Conservation (phyloP, 176 grass and related monocot species). For the Secale cereale region DNA sequence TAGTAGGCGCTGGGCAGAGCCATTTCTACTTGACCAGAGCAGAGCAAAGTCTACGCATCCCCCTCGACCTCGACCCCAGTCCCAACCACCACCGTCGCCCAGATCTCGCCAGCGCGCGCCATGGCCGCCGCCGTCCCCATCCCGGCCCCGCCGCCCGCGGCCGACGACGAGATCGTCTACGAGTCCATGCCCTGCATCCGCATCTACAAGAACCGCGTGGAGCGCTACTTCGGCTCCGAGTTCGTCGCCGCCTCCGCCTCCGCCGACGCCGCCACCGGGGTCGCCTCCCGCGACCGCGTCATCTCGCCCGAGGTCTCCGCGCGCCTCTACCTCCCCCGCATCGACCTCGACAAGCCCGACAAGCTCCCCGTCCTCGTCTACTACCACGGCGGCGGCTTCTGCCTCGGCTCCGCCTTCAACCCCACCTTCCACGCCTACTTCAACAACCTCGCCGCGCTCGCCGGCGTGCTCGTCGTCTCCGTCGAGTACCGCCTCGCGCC, state of each 20-base stretch:
- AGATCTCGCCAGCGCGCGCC: constrained; percentile 23
- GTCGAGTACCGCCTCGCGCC: constrained; percentile 72
- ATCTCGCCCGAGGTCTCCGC: constrained; percentile 50
- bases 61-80: background rate
- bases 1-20: background rate
- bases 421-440: constrained; percentile 55
- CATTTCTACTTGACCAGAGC: background rate
- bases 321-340: constrained; percentile 54
- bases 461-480: constrained; percentile 47
- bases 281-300: constrained; percentile 47
- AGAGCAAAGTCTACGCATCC: background rate
- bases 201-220: constrained; percentile 50
- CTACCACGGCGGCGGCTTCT: constrained; percentile 70
- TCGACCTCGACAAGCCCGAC: background rate
- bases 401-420: constrained; percentile 68
- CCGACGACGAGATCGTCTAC: constrained; percentile 55
- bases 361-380: constrained; percentile 58
- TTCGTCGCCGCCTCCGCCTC: constrained; percentile 43
- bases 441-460: constrained; percentile 39
- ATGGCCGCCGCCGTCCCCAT: constrained; percentile 30
- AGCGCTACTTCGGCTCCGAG: constrained; percentile 55
- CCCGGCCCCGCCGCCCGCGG: background rate
- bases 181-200: constrained; percentile 52
- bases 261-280: constrained; percentile 39
- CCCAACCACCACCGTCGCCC: background rate